Evolutionary conservation across 2,329 filamentous ascomycete genomes (phyloP), one percentile per base, ranked within the genome.

Genomic region (Domatiomyces globalis): DNA sequence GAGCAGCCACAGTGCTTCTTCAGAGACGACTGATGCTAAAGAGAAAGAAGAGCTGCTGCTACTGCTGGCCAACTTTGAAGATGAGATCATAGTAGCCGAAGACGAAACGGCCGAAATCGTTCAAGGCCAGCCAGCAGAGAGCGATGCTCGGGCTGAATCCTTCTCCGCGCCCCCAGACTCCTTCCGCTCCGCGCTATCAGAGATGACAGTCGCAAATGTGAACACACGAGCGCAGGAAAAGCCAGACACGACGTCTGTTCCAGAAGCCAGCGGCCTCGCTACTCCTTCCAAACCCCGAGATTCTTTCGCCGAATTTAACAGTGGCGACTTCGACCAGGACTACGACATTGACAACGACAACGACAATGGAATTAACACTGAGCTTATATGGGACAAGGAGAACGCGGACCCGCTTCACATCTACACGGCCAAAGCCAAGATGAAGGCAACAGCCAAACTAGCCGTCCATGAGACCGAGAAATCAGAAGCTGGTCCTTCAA

Each of bases 281-380:
- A 39, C 33, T 39, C 33, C 33, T 39, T 39, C 33, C 33, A 39
- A 39, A 39, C 33, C 33, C 33, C 33, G 33, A 10, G 33, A 39
- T 15, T 15, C 33, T 15, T 39, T 39, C 2, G 33, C 33, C 33
- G 33, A 39, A 15, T 39, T 39, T 39, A 39, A 39, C 33, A 39
- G 33, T 10, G 33, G 33, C 33, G 33, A 39, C 33, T 39, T 39
- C 10, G 33, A 39, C 12, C 33, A 39, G 9, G n/a, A 45, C 7
- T 8, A 45, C n/a, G 43, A 45, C 9, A 27, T 4, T 4, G n/a
- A 45, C 43, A 27, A 19, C 10, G 43, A 45, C 43, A 27, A 45
- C 19, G n/a, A 10, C 10, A 45, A 6, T 12, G n/a, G n/a, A n/a
- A n/a, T n/a, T n/a, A 27, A 27, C 9, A 6, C 71, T n/a, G 10